Conservation (phyloP, 2,329 filamentous ascomycete genomes). For the Fusarium scirpi region DNA sequence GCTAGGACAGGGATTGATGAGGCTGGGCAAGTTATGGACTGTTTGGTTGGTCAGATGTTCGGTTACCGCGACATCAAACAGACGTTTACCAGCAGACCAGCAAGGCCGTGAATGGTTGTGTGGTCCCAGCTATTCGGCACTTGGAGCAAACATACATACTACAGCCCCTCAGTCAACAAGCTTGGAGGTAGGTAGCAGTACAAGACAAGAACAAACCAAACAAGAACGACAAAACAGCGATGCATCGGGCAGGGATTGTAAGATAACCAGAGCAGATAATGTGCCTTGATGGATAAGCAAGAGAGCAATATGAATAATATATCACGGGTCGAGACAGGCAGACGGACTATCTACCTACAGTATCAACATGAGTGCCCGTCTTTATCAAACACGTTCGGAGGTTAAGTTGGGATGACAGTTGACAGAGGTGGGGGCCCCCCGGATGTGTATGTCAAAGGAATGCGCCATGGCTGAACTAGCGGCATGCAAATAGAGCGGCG, state of each 20-base stretch:
- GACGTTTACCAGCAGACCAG: conserved; percentile 13
- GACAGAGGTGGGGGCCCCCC: not conserved
- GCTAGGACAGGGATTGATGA: conserved; percentile 28
- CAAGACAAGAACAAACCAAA: not conserved
- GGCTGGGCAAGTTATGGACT: conserved; percentile 26
- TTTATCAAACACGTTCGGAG: conserved; percentile 3
- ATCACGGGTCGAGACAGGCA: not conserved
- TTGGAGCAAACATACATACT: conserved; percentile 39
- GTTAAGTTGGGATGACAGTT: conserved; percentile 30
- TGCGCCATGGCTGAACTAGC: conserved; percentile 45
- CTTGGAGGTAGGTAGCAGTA: conserved; percentile 1
- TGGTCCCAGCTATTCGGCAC: conserved; percentile 30
- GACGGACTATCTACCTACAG: not conserved
- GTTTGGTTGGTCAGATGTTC: conserved; percentile 27
- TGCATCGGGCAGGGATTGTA: not conserved
- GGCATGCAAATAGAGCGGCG: conserved; percentile 39
- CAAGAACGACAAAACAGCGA: conserved; percentile 2
- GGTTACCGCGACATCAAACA: conserved; percentile 35
- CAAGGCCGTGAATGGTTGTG: conserved; percentile 24
- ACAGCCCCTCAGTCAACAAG: conserved; percentile 10
- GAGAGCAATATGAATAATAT: conserved; percentile 9
- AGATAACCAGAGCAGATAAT: conserved; percentile 6
- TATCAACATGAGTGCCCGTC: not conserved
- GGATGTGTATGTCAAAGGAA: conserved; percentile 42
- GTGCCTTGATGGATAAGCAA: conserved; percentile 1